Percentiles rank a stretch among this genome's conserved stretches.
phyloP scores from a whole-genome alignment of 306 rosid genomes.

The cucumber (Cucumis sativus) region DNA sequence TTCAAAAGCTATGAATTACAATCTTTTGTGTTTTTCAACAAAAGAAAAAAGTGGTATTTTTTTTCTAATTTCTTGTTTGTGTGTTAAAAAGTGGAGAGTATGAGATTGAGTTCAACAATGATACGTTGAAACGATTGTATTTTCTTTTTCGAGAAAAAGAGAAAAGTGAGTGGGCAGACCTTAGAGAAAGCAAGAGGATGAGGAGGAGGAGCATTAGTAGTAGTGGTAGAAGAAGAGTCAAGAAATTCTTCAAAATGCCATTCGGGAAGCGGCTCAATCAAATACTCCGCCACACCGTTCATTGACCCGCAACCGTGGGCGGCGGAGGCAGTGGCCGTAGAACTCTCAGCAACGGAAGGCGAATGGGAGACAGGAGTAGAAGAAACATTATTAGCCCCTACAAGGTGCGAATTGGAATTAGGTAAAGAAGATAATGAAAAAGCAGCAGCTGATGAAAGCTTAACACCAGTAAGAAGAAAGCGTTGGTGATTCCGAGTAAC shows the following conservation, averaged over 20 bases:
- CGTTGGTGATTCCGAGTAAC: slow-evolving; percentile 60
- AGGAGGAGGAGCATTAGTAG: background rate
- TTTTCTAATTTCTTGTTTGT: too few relatives aligned
- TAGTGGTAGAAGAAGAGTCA: slow-evolving; percentile 25
- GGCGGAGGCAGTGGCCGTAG: slow-evolving; percentile 1
- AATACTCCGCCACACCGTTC: slow-evolving; percentile 55
- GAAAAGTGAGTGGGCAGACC: slow-evolving; percentile 22
- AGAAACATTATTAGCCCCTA: background rate
- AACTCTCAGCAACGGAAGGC: slow-evolving; percentile 9
- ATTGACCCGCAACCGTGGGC: slow-evolving; percentile 7
- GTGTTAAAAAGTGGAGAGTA: too few relatives aligned
- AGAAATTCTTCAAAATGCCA: slow-evolving; percentile 84
- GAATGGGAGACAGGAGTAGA: slow-evolving; percentile 11
- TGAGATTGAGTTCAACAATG: too few relatives aligned
- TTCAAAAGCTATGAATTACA: too few relatives aligned
- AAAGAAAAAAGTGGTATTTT: too few relatives aligned
- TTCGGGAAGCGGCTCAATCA: slow-evolving; percentile 74
- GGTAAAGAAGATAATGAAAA: background rate
- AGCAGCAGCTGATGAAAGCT: slow-evolving; percentile 36
- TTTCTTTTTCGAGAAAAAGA: too few relatives aligned
- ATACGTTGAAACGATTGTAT: too few relatives aligned
- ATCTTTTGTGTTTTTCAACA: too few relatives aligned
- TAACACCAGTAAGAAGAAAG: slow-evolving; percentile 67
- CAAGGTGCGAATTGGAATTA: background rate
- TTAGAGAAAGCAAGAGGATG: slow-evolving; percentile 35